These are phyloP conservation scores for Syzygium jambos DNA, from an alignment of 345 rosid genomes.

Conservation along the genomic window DNA sequence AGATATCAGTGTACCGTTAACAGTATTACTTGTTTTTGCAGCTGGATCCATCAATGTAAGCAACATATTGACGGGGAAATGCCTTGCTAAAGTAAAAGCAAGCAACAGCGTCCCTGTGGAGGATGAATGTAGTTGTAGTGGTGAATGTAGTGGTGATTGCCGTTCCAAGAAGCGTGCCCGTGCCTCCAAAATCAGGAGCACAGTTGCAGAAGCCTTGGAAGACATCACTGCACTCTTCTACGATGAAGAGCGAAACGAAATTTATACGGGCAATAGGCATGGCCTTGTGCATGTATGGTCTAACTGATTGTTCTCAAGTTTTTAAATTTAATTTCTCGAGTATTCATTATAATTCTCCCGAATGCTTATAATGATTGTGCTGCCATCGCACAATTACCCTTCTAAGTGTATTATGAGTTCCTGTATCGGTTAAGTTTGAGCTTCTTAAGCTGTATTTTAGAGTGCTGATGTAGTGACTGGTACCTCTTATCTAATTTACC, in stretches of 20 bases:
- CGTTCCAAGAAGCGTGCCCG: slow-evolving; percentile 7
- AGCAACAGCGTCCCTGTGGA: slow-evolving; percentile 30
- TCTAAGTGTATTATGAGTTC: background rate
- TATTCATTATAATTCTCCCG: background rate
- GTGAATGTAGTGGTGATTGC: slow-evolving; percentile 12
- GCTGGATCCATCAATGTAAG: slow-evolving; percentile 69
- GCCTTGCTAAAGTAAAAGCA: slow-evolving; percentile 55
- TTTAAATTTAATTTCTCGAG: background rate
- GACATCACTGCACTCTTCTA: slow-evolving; percentile 76
- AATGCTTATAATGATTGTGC: slow-evolving; percentile 1
- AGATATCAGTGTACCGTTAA: background rate
- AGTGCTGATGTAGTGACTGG: background rate
- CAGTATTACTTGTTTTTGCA: slow-evolving; percentile 12
- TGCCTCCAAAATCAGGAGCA: slow-evolving; percentile 31
- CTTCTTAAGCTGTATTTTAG: background rate
- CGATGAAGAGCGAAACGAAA: slow-evolving; percentile 70
- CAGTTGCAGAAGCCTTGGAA: slow-evolving; percentile 61
- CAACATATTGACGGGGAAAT: slow-evolving; percentile 59
- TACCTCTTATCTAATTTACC: background rate
- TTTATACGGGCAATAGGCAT: slow-evolving; percentile 59
- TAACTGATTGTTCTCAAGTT: slow-evolving; percentile 16
- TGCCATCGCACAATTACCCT: background rate
- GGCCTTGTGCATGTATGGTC: slow-evolving; percentile 80
- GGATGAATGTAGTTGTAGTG: slow-evolving; percentile 18
- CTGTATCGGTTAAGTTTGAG: background rate